A percentile compares a stretch with the other conserved stretches of the same genome.
Evolutionary conservation across 2,329 filamentous ascomycete genomes (phyloP).

Genomic region (Penicillium sp.): DNA sequence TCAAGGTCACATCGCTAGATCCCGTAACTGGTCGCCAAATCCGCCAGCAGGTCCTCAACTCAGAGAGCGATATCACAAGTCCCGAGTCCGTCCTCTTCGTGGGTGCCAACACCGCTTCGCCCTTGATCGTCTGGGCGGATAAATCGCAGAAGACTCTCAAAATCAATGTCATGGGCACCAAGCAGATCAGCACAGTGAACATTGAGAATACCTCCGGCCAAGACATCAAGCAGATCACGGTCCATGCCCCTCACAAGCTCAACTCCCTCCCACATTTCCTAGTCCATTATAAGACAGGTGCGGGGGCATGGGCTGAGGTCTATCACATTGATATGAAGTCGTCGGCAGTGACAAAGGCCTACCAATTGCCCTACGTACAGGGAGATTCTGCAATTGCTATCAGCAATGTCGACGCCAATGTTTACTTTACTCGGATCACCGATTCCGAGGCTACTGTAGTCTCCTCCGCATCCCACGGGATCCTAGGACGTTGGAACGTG

Average conservation of each 20-base stretch:
- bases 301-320: slow-evolving; percentile 76
- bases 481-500: slow-evolving; percentile 71
- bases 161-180: slow-evolving; percentile 46
- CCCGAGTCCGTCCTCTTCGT: slow-evolving; percentile 42
- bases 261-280: slow-evolving; percentile 79
- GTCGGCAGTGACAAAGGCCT: slow-evolving; percentile 69
- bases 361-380: slow-evolving; percentile 69
- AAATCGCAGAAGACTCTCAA: slow-evolving; percentile 45
- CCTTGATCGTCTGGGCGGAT: slow-evolving; percentile 47
- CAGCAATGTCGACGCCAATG: slow-evolving; percentile 72
- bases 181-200: slow-evolving; percentile 39
- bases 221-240: slow-evolving; percentile 54
- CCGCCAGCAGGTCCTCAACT: slow-evolving; percentile 68
- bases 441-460: slow-evolving; percentile 69
- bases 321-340: slow-evolving; percentile 76
- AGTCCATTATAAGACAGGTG: slow-evolving; percentile 70
- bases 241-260: slow-evolving; percentile 71
- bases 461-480: slow-evolving; percentile 71
- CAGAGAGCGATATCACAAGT: slow-evolving; percentile 66
- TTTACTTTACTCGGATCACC: slow-evolving; percentile 84
- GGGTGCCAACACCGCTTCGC: slow-evolving; percentile 40
- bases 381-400: slow-evolving; percentile 74
- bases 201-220: slow-evolving; percentile 43
- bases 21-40: slow-evolving; percentile 67
- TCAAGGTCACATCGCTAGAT: slow-evolving; percentile 74